Base-by-base conservation (phyloP, 164 flowering plant genomes). In the Liquidambar formosana region DNA sequence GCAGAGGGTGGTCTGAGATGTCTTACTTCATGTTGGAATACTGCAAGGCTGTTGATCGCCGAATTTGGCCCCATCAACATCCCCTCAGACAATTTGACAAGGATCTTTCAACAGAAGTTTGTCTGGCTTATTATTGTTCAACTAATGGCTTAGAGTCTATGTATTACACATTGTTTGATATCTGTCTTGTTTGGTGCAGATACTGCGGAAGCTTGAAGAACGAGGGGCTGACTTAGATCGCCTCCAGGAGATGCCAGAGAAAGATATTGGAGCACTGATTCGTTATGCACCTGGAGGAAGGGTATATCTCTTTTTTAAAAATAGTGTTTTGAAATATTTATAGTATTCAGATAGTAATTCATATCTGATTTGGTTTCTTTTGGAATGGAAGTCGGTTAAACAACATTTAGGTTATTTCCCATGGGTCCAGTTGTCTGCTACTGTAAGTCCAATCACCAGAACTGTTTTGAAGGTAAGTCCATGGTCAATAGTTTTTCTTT, bases 1-100 rank as follows among this genome's bases (percentile, higher is more conserved):
- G 95, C n/a, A 87, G 88, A 80, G 99, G 99, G 57, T 96, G 99
- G 99, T 85, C 86, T 81, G 97, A 89, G 76, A 89, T 93, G 98
- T 49, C 98, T 43, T 75, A 87, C 52, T 86, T 90, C 73, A 78
- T 96, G 97, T 80, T 96, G 80, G 93, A 90, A 75, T 96, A 90
- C 63, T 93, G 99, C 86, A 93, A 92, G 79, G 96, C 99, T 45
- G 97, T 96, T 73, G 99, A 96, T 82, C 95, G 89, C 65, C 94
- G 89, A 82, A 80, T 96, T 64, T 96, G 99, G 99, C 99, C 99
- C 45, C 87, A 90, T 81, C 95, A 87, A 56, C 98, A 96, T 83
- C 98, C 99, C 41, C 97, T 96, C 18, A 78, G 99, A 81, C 99
- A 96, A 73, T 96, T 96, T 77, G 95, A 84, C 77, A 90, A 71